A percentile compares a stretch with the other conserved stretches of the same genome.
Evolutionary conservation across 2,329 filamentous ascomycete genomes (phyloP).

Genomic region (Cordyceps cateniannulata): DNA sequence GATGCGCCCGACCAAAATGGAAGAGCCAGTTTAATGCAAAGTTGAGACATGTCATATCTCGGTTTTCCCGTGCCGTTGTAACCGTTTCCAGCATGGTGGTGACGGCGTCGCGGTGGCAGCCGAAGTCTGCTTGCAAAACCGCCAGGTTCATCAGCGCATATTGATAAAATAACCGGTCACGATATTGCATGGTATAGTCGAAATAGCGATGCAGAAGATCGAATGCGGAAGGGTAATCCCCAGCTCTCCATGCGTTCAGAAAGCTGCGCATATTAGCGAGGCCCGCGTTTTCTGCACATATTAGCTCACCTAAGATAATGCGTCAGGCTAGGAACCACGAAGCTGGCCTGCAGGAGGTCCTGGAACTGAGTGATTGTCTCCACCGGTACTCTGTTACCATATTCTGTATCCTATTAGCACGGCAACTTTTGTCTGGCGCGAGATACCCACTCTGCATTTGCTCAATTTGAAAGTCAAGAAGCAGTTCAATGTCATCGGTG

Average conservation of each 20-base stretch:
- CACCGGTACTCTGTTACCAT: constrained; percentile 70
- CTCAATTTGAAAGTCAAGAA: constrained; percentile 83
- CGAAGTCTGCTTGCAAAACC: constrained; percentile 91
- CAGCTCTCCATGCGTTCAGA: constrained; percentile 84
- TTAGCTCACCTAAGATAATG: constrained; percentile 62
- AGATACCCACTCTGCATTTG: constrained; percentile 66
- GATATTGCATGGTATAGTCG: constrained; percentile 86
- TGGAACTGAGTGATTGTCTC: constrained; percentile 67
- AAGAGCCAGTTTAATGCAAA: constrained; percentile 95
- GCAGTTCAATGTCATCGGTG: constrained; percentile 69
- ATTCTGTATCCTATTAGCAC: constrained; percentile 40
- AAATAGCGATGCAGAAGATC: constrained; percentile 93
- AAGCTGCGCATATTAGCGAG: constrained; percentile 48
- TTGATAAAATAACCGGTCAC: constrained; percentile 82
- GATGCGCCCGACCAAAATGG: constrained; percentile 83
- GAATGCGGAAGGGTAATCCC: constrained; percentile 84
- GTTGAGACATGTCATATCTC: constrained; percentile 87
- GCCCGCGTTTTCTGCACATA: background rate
- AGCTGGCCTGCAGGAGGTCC: constrained; percentile 59
- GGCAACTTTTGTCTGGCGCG: background rate
- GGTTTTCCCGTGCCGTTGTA: constrained; percentile 86
- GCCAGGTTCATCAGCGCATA: constrained; percentile 91
- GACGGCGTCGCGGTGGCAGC: constrained; percentile 83
- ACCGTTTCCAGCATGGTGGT: constrained; percentile 93
- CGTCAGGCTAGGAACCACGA: constrained; percentile 62